A percentile compares a stretch with the other conserved stretches of the same genome.
phyloP scores from a whole-genome alignment of 768 basidiomycete species.

The Floccularia luteovirens region DNA sequence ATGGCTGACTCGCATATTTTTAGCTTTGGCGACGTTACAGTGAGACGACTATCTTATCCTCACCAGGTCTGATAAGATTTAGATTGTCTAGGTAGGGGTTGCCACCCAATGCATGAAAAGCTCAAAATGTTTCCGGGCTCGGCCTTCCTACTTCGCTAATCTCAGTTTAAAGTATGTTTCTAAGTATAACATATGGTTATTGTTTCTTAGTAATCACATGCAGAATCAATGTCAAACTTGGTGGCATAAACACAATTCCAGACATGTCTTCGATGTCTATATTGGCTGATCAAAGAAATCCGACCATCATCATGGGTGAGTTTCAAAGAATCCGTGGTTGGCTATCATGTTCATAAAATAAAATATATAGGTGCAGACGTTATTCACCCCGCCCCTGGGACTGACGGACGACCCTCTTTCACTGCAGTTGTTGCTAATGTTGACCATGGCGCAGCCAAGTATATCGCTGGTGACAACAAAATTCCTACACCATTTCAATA shows the following conservation, averaged over 20 bases:
- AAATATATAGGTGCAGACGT: slow-evolving; percentile 71
- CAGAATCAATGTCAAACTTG: slow-evolving; percentile 80
- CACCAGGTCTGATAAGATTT: slow-evolving; percentile 1
- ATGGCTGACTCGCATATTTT: not conserved
- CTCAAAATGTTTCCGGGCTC: slow-evolving; percentile 58
- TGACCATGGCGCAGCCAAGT: slow-evolving; percentile 71
- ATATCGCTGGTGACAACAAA: slow-evolving; percentile 31
- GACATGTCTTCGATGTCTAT: slow-evolving; percentile 58
- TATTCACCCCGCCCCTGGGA: slow-evolving; percentile 76
- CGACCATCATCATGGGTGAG: slow-evolving; percentile 74
- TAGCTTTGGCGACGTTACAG: slow-evolving; percentile 68
- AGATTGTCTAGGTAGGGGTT: slow-evolving; percentile 47
- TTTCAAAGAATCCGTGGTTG: slow-evolving; percentile 1
- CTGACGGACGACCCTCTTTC: slow-evolving; percentile 74
- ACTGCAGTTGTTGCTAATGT: slow-evolving; percentile 77
- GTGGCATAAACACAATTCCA: slow-evolving; percentile 76
- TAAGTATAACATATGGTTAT: not conserved
- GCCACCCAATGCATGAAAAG: slow-evolving; percentile 76
- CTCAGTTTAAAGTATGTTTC: slow-evolving; percentile 63
- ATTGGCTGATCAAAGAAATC: slow-evolving; percentile 62
- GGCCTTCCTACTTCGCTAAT: slow-evolving; percentile 75
- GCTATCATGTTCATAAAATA: slow-evolving; percentile 1
- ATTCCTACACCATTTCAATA: not conserved
- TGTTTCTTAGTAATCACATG: slow-evolving; percentile 1
- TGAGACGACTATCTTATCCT: slow-evolving; percentile 15